Percentiles rank a stretch among this genome's conserved stretches.
These are phyloP conservation scores for Psophocarpus tetragonolobus DNA, from an alignment of 306 rosid genomes.

Conservation along the genomic window DNA sequence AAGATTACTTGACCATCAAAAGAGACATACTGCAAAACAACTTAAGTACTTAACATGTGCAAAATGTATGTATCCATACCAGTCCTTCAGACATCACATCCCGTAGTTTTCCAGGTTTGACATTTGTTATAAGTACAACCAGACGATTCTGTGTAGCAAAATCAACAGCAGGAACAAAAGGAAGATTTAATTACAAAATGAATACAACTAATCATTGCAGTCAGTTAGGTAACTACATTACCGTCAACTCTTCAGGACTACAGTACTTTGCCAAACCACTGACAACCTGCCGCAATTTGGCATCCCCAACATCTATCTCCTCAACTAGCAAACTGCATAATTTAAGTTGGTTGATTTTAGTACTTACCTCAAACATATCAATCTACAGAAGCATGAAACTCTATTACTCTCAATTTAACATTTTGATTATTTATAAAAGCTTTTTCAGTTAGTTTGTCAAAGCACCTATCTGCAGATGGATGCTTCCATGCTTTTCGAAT, in stretches of 20 bases:
- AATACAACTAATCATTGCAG: constrained; percentile 9
- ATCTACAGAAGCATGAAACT: constrained; percentile 13
- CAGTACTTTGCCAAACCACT: constrained; percentile 89
- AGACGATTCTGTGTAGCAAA: constrained; percentile 65
- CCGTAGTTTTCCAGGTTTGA: constrained; percentile 95
- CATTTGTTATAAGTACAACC: constrained; percentile 86
- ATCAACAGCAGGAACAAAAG: constrained; percentile 21
- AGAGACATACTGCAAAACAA: constrained; percentile 19
- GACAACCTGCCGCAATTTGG: constrained; percentile 86
- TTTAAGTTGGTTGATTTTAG: constrained; percentile 19
- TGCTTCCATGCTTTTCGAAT: constrained; percentile 96
- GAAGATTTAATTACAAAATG: neutral
- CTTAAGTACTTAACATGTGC: neutral
- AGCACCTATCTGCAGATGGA: constrained; percentile 95
- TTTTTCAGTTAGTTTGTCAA: constrained; percentile 1
- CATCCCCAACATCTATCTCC: constrained; percentile 95
- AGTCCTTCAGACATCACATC: constrained; percentile 95
- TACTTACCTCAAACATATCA: constrained; percentile 15
- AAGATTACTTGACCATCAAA: constrained; percentile 13
- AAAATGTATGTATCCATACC: constrained; percentile 48
- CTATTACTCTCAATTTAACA: neutral
- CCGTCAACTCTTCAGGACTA: constrained; percentile 83
- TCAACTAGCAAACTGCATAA: constrained; percentile 83
- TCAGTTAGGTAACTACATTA: constrained; percentile 39
- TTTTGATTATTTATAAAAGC: constrained; percentile 13